Evolutionary conservation across 257 asterid genomes (phyloP).

Genomic region (Agastache rugosa): DNA sequence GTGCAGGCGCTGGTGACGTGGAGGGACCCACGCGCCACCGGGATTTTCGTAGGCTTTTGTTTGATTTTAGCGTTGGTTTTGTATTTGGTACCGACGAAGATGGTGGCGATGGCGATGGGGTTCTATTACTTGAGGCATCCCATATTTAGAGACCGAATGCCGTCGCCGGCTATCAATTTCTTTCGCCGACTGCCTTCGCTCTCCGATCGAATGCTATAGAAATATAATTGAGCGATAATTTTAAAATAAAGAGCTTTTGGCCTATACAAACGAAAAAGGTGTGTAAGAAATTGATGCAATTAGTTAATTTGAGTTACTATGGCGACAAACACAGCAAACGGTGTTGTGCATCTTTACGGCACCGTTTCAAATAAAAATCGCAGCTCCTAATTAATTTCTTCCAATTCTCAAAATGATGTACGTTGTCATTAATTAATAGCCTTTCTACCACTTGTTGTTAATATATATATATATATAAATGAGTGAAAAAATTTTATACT

Average conservation of each 20-base stretch:
- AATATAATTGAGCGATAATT: neutral
- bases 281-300: neutral
- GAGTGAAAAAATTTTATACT: too few species aligned
- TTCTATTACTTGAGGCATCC: slow-evolving; percentile 89
- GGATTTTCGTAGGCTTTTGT: slow-evolving; percentile 78
- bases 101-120: slow-evolving; percentile 94
- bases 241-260: neutral
- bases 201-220: slow-evolving; percentile 74
- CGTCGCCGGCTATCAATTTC: slow-evolving; percentile 84
- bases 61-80: slow-evolving; percentile 61
- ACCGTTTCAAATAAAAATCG: too few species aligned
- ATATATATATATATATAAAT: too few species aligned
- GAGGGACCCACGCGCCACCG: slow-evolving; percentile 95
- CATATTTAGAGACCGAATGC: slow-evolving; percentile 82
- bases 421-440: too few species aligned
- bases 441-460: too few species aligned
- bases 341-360: too few species aligned
- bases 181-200: slow-evolving; percentile 85
- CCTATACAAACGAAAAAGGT: too few species aligned
- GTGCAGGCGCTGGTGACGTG: slow-evolving; percentile 84
- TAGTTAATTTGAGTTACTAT: neutral
- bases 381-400: too few species aligned
- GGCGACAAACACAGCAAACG: too few species aligned
- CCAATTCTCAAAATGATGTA: too few species aligned
- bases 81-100: slow-evolving; percentile 76